phyloP scores from a whole-genome alignment of 192 early-diverging fungal genomes.

The Coemansia sp. region DNA sequence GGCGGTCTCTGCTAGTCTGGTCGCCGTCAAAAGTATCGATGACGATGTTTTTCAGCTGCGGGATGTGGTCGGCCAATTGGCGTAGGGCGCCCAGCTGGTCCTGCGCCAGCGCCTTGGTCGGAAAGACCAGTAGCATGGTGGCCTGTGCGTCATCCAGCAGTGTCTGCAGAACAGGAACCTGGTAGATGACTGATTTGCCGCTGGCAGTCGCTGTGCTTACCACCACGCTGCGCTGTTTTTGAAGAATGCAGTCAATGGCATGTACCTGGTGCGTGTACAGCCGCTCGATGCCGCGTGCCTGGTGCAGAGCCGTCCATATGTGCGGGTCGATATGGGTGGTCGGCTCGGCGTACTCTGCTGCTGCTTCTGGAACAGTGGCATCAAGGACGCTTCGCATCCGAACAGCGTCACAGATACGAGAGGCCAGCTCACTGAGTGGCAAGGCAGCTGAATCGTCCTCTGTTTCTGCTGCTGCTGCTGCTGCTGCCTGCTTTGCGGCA shows the following conservation, averaged over 20 bases:
- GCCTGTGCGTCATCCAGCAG: slow-evolving; percentile 44
- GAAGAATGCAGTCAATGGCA: slow-evolving; percentile 54
- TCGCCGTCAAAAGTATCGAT: slow-evolving; percentile 39
- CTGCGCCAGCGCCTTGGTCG: slow-evolving; percentile 82
- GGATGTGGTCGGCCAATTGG: slow-evolving; percentile 24
- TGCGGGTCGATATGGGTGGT: background rate
- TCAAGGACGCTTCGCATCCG: slow-evolving; percentile 6
- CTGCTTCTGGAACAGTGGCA: background rate
- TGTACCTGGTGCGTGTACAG: slow-evolving; percentile 75
- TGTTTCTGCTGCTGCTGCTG: background rate
- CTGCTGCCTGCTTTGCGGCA: background rate
- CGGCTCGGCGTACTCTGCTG: slow-evolving; percentile 7
- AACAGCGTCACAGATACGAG: background rate
- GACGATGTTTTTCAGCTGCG: slow-evolving; percentile 25
- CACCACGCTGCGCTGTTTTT: slow-evolving; percentile 57
- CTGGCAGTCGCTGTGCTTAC: slow-evolving; percentile 74
- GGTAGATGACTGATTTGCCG: slow-evolving; percentile 82
- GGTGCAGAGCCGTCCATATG: slow-evolving; percentile 7
- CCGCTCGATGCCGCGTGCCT: slow-evolving; percentile 26
- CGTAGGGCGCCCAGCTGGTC: slow-evolving; percentile 66
- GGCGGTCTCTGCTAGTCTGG: slow-evolving; percentile 3
- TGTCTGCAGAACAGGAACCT: slow-evolving; percentile 62
- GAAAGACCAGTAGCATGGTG: slow-evolving; percentile 66
- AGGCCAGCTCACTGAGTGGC: background rate
- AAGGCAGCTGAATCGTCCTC: background rate